phyloP scores from a whole-genome alignment of 2,329 filamentous ascomycete species.

The Cryphonectria radicalis region DNA sequence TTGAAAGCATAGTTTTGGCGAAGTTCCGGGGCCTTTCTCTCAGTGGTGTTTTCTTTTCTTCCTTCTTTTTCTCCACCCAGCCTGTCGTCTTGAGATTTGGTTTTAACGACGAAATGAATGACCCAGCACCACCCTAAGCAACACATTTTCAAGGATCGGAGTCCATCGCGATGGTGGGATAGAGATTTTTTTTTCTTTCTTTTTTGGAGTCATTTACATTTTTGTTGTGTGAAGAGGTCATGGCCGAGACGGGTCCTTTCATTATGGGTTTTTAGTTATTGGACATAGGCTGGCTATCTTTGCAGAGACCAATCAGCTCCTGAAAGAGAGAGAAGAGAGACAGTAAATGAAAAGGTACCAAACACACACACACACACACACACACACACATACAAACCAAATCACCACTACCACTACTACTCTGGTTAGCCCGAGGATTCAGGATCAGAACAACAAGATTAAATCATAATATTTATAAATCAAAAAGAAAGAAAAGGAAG shows the following conservation, averaged over 20 bases:
- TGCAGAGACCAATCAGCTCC: not conserved
- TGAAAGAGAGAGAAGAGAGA: not conserved
- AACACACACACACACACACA: not conserved
- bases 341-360: not conserved
- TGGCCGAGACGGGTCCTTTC: conserved; percentile 5
- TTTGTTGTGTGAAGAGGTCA: not conserved
- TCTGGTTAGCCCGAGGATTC: not conserved
- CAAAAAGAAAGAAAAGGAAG: not conserved
- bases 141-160: conserved; percentile 14
- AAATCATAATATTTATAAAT: not conserved
- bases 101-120: conserved; percentile 27
- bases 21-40: conserved; percentile 9
- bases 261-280: not conserved
- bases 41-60: conserved; percentile 8
- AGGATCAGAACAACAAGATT: not conserved
- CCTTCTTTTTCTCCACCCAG: not conserved
- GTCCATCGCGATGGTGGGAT: conserved; percentile 15
- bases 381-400: not conserved
- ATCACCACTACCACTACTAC: not conserved
- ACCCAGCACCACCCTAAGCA: conserved; percentile 24
- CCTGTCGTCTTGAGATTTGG: not conserved
- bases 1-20: conserved; percentile 21
- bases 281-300: not conserved
- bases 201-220: not conserved
- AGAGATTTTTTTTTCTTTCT: conserved; percentile 9